phyloP scores from a whole-genome alignment of 1,284 basidiomycete species.

The Neolentinus lepideus region DNA sequence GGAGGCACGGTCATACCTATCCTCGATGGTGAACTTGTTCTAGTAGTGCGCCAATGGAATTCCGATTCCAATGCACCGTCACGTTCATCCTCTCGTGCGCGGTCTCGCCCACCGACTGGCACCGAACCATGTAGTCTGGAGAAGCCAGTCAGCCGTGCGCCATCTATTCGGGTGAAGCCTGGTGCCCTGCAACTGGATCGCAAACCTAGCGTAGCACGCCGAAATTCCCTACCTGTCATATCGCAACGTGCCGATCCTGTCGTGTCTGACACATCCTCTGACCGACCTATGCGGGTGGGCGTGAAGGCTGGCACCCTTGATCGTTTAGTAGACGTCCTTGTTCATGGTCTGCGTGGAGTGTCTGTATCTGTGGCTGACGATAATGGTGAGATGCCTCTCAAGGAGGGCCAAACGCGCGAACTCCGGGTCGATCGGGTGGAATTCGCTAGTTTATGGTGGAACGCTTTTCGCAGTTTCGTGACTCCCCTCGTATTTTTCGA shows the following conservation, averaged over 20 bases:
- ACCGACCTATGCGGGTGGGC: constrained; percentile 63
- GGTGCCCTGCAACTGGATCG: constrained; percentile 61
- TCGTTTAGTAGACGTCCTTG: constrained; percentile 63
- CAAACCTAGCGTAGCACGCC: constrained; percentile 62
- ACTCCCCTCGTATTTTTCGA: constrained; percentile 76
- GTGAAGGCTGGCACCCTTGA: constrained; percentile 74
- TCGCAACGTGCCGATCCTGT: constrained; percentile 52
- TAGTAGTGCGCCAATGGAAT: constrained; percentile 51
- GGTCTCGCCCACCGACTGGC: constrained; percentile 59
- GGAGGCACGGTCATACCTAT: constrained; percentile 67
- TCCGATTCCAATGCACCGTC: constrained; percentile 33
- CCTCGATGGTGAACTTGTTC: constrained; percentile 64
- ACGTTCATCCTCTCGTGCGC: constrained; percentile 47
- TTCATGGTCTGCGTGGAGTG: constrained; percentile 70
- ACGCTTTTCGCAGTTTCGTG: constrained; percentile 70
- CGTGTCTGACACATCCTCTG: constrained; percentile 50
- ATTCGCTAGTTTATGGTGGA: constrained; percentile 75
- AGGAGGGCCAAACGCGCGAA: constrained; percentile 62
- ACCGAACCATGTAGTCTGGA: constrained; percentile 32
- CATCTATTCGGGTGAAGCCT: constrained; percentile 71
- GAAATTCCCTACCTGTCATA: constrained; percentile 74
- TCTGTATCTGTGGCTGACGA: constrained; percentile 76
- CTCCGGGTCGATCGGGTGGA: constrained; percentile 64
- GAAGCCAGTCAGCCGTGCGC: constrained; percentile 43
- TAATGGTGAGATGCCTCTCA: constrained; percentile 72